phyloP scores from a whole-genome alignment of 2,329 filamentous ascomycete genomes.

The Fusarium falciforme region DNA sequence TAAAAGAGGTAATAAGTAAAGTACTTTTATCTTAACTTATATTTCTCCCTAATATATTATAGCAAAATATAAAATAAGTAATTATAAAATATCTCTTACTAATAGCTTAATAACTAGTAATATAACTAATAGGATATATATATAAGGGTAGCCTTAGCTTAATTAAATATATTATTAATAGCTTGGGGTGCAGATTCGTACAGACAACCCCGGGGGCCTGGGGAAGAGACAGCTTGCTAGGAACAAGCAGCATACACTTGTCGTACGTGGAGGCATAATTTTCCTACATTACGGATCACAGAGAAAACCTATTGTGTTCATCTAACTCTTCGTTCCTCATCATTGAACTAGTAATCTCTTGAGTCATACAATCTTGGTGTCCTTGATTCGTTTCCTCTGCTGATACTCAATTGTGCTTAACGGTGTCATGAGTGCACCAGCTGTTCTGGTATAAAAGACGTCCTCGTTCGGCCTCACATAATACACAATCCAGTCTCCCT shows the following conservation, averaged over 20 bases:
- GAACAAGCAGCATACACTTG: neutral
- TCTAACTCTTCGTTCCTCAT: neutral
- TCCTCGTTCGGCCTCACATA: neutral
- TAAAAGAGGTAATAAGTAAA: too few relatives aligned
- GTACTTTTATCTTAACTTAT: too few relatives aligned
- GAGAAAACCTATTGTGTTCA: neutral
- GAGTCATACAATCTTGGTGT: neutral
- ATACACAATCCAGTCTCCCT: neutral
- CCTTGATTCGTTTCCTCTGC: neutral
- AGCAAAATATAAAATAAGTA: too few relatives aligned
- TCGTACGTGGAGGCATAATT: neutral
- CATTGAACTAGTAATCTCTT: neutral
- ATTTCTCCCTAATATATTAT: too few relatives aligned
- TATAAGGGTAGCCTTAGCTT: too few relatives aligned
- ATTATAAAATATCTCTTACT: too few relatives aligned
- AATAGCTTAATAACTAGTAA: too few relatives aligned
- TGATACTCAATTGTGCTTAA: neutral
- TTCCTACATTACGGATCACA: neutral
- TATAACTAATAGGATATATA: too few relatives aligned
- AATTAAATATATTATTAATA: too few relatives aligned
- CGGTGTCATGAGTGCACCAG: neutral
- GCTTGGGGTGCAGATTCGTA: neutral
- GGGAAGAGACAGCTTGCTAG: neutral
- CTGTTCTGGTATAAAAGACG: neutral
- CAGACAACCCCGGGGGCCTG: neutral